Evolutionary conservation across 768 basidiomycete genomes (phyloP).

Genomic region (Hemileccinum impolitum): DNA sequence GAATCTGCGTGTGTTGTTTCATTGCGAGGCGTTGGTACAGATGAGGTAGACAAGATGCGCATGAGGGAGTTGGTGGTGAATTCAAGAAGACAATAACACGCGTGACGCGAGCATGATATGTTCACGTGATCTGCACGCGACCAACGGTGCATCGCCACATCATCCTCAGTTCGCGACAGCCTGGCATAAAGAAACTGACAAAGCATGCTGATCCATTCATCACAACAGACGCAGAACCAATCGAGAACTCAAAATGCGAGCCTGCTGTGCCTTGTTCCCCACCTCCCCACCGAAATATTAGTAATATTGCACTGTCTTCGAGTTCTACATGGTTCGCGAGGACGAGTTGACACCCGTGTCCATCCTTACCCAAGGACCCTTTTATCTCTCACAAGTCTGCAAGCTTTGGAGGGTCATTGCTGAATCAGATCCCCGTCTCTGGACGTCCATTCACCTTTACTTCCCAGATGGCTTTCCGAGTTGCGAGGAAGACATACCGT

Average conservation of each 20-base stretch:
- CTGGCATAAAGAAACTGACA: no score
- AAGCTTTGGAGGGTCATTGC: conserved; percentile 16
- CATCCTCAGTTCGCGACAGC: no score
- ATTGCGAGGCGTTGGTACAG: not conserved
- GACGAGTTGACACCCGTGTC: not conserved
- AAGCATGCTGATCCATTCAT: no score
- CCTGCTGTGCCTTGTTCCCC: not conserved
- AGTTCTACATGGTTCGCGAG: not conserved
- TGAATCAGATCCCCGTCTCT: conserved; percentile 15
- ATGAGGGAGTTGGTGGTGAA: conserved; percentile 5
- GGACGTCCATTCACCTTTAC: conserved; percentile 19
- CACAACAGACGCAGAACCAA: no score
- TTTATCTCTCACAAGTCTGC: no score
- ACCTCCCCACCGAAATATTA: conserved; percentile 35
- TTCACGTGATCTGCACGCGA: not conserved
- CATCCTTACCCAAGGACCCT: no score
- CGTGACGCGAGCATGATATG: not conserved
- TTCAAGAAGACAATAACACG: not conserved
- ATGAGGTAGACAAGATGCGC: conserved; percentile 10
- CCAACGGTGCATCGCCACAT: no score
- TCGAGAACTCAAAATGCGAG: no score
- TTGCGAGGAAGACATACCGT: conserved; percentile 3
- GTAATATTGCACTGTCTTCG: conserved; percentile 4
- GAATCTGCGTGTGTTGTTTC: not conserved
- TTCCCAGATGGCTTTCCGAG: not conserved